Evolutionary conservation across 2,329 filamentous ascomycete species (phyloP).

Genomic region (Pyrenophora graminea): DNA sequence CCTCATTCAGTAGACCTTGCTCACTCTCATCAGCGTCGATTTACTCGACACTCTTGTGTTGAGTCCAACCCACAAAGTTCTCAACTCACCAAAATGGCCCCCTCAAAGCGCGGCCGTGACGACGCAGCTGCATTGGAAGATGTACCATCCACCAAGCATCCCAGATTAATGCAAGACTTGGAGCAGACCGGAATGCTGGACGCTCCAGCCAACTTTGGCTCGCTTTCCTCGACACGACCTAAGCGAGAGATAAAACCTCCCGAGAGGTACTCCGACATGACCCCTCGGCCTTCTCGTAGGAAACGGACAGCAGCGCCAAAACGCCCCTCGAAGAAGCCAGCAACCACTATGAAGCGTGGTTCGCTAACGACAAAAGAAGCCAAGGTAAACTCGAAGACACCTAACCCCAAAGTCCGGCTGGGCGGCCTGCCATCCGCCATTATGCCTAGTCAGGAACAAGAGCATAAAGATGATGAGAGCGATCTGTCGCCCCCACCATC

Average conservation of each 20-base stretch:
- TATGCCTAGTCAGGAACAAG: background rate
- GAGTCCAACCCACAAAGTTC: no score
- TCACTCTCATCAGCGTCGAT: background rate
- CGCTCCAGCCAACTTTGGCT: conserved; percentile 5
- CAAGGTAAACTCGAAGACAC: background rate
- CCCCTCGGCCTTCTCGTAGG: background rate
- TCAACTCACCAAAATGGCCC: background rate
- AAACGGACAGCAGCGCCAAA: background rate
- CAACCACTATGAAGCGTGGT: background rate
- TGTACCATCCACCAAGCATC: background rate
- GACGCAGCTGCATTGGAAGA: background rate
- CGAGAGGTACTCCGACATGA: background rate
- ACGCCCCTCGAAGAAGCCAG: no score
- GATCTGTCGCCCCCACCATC: background rate
- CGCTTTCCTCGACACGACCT: conserved; percentile 9
- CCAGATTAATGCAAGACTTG: background rate
- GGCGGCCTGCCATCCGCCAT: background rate
- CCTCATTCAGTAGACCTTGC: background rate
- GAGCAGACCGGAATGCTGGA: background rate
- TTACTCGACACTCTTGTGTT: background rate
- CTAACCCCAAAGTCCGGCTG: background rate
- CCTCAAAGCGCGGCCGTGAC: background rate
- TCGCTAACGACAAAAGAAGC: no score
- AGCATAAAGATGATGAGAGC: background rate
- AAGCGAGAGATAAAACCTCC: background rate